Evolutionary conservation across 1,139 yeast genomes (phyloP).

Genomic region (Lodderomyces metapsilosis): DNA sequence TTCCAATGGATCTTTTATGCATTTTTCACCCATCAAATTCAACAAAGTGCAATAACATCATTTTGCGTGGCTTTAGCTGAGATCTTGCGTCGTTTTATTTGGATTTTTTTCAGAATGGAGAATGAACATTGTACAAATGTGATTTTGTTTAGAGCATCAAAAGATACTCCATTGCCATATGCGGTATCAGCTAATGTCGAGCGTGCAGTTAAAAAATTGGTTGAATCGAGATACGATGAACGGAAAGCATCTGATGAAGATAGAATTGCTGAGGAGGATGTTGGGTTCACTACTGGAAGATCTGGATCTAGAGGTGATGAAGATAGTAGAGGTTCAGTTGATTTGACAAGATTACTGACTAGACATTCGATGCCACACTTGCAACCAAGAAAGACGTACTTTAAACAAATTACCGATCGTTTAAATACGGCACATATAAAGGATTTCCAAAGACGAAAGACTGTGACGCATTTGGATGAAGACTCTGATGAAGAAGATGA

Average conservation of each 20-base stretch:
- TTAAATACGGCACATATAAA: conserved; percentile 81
- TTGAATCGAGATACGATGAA: conserved; percentile 29
- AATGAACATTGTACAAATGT: conserved; percentile 95
- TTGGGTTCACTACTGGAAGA: conserved; percentile 12
- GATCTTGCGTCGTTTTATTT: conserved; percentile 72
- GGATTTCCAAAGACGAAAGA: conserved; percentile 75
- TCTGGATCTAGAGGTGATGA: conserved; percentile 14
- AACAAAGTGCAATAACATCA: conserved; percentile 89
- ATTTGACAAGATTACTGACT: conserved; percentile 10
- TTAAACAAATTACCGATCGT: conserved; percentile 52
- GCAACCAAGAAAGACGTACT: conserved; percentile 33
- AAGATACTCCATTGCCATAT: conserved; percentile 85
- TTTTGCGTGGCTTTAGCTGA: conserved; percentile 83
- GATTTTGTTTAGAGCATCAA: conserved; percentile 75
- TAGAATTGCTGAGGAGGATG: conserved; percentile 4
- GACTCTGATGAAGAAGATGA: conserved; percentile 37
- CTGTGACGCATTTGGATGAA: conserved; percentile 30
- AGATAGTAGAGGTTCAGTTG: conserved; percentile 10
- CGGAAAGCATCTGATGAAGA: conserved; percentile 7
- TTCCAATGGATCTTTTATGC: conserved; percentile 91
- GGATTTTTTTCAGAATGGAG: conserved; percentile 92
- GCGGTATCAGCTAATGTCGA: conserved; percentile 42
- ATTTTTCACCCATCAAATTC: conserved; percentile 67
- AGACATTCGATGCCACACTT: conserved; percentile 12
- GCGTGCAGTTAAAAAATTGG: conserved; percentile 40